phyloP scores from a whole-genome alignment of 192 early-diverging fungal species.

The Phycomyces nitens region DNA sequence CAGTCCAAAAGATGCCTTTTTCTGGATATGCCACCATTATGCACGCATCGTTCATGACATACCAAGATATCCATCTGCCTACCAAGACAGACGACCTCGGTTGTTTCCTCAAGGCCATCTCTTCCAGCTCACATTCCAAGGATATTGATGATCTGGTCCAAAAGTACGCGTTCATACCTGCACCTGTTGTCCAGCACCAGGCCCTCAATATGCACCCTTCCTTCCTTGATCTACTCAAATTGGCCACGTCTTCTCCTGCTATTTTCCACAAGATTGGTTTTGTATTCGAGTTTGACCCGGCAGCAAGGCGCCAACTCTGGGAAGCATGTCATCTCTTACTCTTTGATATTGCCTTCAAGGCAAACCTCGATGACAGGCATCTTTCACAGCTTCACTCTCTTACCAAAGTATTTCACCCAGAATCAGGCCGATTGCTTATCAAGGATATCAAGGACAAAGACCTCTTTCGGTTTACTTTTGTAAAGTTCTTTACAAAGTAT shows the following conservation, averaged over 20 bases:
- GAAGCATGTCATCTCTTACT: not conserved
- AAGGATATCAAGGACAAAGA: not conserved
- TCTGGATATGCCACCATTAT: constrained; percentile 6
- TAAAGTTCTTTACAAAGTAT: not conserved
- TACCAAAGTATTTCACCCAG: not conserved
- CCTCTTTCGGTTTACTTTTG: not conserved
- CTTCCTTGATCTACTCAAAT: not conserved
- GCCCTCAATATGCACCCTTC: not conserved
- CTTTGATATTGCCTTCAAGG: not conserved
- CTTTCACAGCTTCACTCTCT: not conserved
- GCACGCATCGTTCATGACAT: not conserved
- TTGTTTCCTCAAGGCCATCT: not conserved
- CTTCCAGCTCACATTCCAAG: not conserved
- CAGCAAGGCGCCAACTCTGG: not conserved
- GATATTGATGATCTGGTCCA: not conserved
- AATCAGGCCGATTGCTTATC: not conserved
- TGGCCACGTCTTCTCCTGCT: not conserved
- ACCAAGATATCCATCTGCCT: not conserved
- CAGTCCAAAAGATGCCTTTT: not conserved
- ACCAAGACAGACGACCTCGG: not conserved
- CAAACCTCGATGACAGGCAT: not conserved
- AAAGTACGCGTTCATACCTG: not conserved
- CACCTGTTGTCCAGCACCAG: not conserved
- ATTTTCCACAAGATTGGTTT: not conserved
- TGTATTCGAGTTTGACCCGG: constrained; percentile 3